Percentiles rank a stretch among this genome's conserved stretches.
Evolutionary conservation across 1,139 yeast genomes (phyloP).

Genomic region (Geotrichum bryndzae): DNA sequence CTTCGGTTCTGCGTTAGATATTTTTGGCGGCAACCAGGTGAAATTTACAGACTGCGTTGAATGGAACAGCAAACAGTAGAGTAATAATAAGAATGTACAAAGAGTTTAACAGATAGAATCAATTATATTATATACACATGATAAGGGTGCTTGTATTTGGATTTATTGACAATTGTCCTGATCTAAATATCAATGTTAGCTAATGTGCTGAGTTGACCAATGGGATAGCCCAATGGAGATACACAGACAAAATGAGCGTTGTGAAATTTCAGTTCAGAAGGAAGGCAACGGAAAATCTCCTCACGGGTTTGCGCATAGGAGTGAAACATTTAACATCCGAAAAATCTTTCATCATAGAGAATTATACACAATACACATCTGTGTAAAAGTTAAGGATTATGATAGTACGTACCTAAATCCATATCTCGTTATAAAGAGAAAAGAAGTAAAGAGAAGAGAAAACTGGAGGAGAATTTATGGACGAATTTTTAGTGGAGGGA

Average conservation of each 20-base stretch:
- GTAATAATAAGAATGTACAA: background rate
- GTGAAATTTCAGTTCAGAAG: conserved; percentile 9
- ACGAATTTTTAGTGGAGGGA: background rate
- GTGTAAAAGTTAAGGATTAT: background rate
- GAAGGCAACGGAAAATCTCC: conserved; percentile 19
- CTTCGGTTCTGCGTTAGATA: conserved; percentile 86
- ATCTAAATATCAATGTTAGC: conserved; percentile 1
- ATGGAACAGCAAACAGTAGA: conserved; percentile 50
- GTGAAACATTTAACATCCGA: conserved; percentile 17
- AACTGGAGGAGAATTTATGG: background rate
- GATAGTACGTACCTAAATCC: background rate
- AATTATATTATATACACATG: background rate
- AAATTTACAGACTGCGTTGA: conserved; percentile 62
- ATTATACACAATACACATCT: background rate
- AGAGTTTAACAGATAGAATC: background rate
- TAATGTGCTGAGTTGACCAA: background rate
- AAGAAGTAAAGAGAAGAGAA: background rate
- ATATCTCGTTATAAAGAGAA: background rate
- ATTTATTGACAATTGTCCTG: background rate
- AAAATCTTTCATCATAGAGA: conserved; percentile 17
- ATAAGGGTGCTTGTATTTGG: background rate
- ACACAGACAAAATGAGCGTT: background rate
- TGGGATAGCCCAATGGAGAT: background rate
- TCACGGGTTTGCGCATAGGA: conserved; percentile 17
- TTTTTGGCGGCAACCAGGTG: conserved; percentile 83